Evolutionary conservation across 805 yeast species (phyloP).

Genomic region (Teunomyces gatunensis): DNA sequence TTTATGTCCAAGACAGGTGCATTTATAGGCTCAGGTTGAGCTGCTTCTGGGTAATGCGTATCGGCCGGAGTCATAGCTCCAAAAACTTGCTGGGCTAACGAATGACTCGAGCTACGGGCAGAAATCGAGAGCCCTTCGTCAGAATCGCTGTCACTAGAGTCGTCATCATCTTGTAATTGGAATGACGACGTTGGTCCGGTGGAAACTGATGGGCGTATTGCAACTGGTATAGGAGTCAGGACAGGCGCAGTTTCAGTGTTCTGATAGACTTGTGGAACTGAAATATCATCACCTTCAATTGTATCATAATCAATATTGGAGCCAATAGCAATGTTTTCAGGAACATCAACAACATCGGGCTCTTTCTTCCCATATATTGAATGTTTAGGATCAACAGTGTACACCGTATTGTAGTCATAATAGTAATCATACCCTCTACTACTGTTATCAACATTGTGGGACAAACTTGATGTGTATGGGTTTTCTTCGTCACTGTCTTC

Average conservation of each 20-base stretch:
- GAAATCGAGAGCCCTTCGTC: conserved; percentile 37
- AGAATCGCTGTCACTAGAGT: conserved; percentile 18
- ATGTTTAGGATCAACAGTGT: conserved; percentile 50
- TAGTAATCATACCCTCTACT: conserved; percentile 72
- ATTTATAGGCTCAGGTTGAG: conserved; percentile 23
- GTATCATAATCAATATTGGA: conserved; percentile 39
- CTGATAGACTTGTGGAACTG: conserved; percentile 13
- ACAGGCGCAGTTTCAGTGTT: conserved; percentile 5
- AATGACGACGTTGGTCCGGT: conserved; percentile 5
- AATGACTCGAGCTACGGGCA: conserved; percentile 40
- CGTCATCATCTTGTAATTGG: conserved; percentile 14
- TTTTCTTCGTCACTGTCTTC: conserved; percentile 61
- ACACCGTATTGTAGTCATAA: conserved; percentile 79
- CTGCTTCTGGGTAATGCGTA: conserved; percentile 20
- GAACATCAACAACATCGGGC: conserved; percentile 45
- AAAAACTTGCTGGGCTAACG: conserved; percentile 43
- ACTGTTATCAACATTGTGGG: conserved; percentile 67
- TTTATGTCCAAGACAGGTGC: conserved; percentile 28
- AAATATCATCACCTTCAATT: conserved; percentile 24
- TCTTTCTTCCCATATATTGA: conserved; percentile 32
- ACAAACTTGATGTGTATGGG: conserved; percentile 51
- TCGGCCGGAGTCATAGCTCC: conserved; percentile 17
- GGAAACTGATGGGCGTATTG: not conserved
- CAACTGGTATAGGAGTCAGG: not conserved
- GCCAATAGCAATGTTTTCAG: conserved; percentile 43